Evolutionary conservation across 208 protist species (phyloP).

Genomic region (Acanthamoeba healyi): DNA sequence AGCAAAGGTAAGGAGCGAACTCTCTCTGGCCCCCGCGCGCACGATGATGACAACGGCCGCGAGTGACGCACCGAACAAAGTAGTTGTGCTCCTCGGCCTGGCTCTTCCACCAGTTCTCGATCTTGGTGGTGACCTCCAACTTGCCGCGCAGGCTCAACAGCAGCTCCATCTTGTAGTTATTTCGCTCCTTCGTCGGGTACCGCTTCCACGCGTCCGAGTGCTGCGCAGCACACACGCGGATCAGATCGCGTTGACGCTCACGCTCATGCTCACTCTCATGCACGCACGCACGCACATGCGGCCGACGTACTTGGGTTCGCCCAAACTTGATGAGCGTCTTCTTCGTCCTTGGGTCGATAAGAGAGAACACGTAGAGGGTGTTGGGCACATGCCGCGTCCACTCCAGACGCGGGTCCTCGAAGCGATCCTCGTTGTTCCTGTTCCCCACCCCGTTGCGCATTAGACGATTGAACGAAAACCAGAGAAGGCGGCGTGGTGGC

Average conservation of each 20-base stretch:
- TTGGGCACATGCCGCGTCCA: conserved; percentile 67
- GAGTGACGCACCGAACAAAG: not conserved
- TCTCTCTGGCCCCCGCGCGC: too few relatives aligned
- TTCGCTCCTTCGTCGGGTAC: conserved; percentile 36
- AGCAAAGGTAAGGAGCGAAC: too few relatives aligned
- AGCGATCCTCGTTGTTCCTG: conserved; percentile 53
- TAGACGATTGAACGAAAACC: too few relatives aligned
- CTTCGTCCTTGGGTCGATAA: conserved; percentile 37
- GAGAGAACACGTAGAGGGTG: conserved; percentile 62
- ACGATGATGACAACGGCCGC: not conserved
- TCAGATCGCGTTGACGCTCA: too few relatives aligned
- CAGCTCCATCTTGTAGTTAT: conserved; percentile 56
- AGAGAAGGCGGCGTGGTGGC: not conserved
- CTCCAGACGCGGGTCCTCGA: conserved; percentile 27
- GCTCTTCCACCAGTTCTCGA: conserved; percentile 72
- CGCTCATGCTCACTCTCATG: too few relatives aligned
- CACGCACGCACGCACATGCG: not conserved
- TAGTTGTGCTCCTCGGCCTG: conserved; percentile 8
- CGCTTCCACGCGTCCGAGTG: conserved; percentile 58
- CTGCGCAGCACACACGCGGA: not conserved
- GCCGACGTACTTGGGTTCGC: not conserved
- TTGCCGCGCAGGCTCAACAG: conserved; percentile 42
- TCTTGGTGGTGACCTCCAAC: conserved; percentile 45
- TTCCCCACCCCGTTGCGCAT: not conserved
- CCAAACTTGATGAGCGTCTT: conserved; percentile 65